phyloP scores from a whole-genome alignment of 148 eudicot genomes.

The Talinum fruticosum region DNA sequence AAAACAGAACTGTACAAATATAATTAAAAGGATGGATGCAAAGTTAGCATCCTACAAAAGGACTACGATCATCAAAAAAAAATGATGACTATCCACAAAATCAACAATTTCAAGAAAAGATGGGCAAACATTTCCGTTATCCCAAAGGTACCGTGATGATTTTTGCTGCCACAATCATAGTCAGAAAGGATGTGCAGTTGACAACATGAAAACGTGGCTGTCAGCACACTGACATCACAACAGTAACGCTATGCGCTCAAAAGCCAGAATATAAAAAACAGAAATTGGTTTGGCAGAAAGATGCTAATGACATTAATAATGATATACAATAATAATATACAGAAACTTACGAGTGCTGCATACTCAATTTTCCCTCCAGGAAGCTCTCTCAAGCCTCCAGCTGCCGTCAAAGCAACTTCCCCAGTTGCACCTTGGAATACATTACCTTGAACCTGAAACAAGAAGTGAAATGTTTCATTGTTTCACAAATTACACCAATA shows the following conservation, averaged over 20 bases:
- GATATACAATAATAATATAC: not conserved
- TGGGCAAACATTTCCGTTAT: too few species aligned
- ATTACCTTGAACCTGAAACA: slow-evolving; percentile 68
- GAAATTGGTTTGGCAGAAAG: not conserved
- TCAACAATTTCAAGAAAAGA: too few species aligned
- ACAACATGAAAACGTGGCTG: too few species aligned
- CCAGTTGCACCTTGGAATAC: slow-evolving; percentile 87
- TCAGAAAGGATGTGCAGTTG: not conserved
- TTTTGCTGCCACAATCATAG: not conserved
- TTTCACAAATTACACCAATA: not conserved
- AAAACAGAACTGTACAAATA: too few species aligned
- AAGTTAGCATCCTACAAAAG: too few species aligned
- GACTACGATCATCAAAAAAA: too few species aligned
- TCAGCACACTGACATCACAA: too few species aligned
- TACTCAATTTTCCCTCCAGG: slow-evolving; percentile 70
- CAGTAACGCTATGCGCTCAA: not conserved
- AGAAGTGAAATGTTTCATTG: slow-evolving; percentile 17
- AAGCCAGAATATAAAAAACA: not conserved
- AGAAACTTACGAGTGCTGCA: slow-evolving; percentile 75
- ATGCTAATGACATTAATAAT: not conserved
- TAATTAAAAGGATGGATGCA: too few species aligned
- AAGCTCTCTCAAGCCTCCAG: slow-evolving; percentile 78
- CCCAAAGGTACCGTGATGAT: too few species aligned
- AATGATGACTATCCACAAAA: too few species aligned
- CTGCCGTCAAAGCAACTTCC: slow-evolving; percentile 81